Base-by-base conservation (phyloP, 1,284 basidiomycete species). In the Sporisorium graminicola region DNA sequence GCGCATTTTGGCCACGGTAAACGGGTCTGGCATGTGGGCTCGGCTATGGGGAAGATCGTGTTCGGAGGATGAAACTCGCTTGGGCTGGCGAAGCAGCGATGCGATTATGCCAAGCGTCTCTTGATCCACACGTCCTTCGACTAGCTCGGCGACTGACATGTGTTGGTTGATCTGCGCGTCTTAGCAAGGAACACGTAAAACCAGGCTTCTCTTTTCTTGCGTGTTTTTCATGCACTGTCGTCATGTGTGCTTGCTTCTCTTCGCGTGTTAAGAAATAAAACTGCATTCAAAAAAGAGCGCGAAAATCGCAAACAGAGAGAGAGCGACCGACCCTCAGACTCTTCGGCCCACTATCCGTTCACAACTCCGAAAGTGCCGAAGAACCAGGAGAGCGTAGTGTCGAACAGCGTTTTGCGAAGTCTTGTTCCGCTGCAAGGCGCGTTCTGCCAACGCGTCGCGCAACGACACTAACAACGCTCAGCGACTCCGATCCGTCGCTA, bases 321-420 rank as follows among this genome's bases (percentile, higher is more conserved):
- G n/a, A n/a, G n/a, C n/a, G n/a, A n/a, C n/a, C n/a, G 16, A 40
- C 37, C 18, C 12, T 35, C 40, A 5, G 29, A 20, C 40, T 43
- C 40, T n/a, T 43, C 40, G 40, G 40, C 40, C 40, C 40, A n/a
- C 40, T 43, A n/a, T 43, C 40, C 40, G n/a, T n/a, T 43, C 40
- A 8, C 40, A 20, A 43, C 40, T 20, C 40, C 40, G 40, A 43
- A 43, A 43, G 16, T 18, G 37, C 4, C 29, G 29, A 31, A 31
- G 29, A 40, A 40, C 5, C 5, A n/a, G 35, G 35, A 37, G 35
- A n/a, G n/a, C n/a, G n/a, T n/a, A n/a, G n/a, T n/a, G n/a, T n/a
- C n/a, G n/a, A n/a, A n/a, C n/a, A n/a, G n/a, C n/a, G n/a, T n/a
- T 43, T n/a, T 8, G 40, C 40, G n/a, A n/a, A n/a, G 40, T 43